Evolutionary conservation across 2,329 filamentous ascomycete genomes (phyloP), one percentile per base, ranked within the genome.

Genomic region (Triangularia setosa): DNA sequence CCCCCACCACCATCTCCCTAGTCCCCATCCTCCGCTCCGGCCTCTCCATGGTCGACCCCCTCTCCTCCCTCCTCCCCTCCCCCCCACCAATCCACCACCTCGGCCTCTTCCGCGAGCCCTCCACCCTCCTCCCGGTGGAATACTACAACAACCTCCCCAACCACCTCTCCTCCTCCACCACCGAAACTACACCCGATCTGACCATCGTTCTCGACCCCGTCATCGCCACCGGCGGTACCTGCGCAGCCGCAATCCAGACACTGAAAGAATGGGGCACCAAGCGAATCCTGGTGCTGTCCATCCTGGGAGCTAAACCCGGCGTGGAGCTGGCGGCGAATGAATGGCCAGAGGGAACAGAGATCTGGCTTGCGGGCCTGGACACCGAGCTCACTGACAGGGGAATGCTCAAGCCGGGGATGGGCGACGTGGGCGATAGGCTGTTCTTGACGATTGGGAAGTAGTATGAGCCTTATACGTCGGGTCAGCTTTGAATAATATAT

Each of bases 81-180:
- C 85, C 92, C 14, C 90, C 94, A 30, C 89, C 93, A 6, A 86
- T 97, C 68, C 93, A 98, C 80, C 94, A 98, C 76, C 89, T 98
- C 7, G 94, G 95, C 69, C 89, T 98, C 73, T 98, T 94, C 83
- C 92, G 93, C 74, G 93, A 97, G 76, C 92, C 90, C 65, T 87
- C 87, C 63, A 94, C 91, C 54, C 88, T 97, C 63, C 87, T 92
- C 72, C 92, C 93, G 2, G 93, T 97, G 64, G 93, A 97, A 79
- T 97, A 97, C 84, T 97, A 97, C 85, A 97, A 97, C 83, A 97
- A 97, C 78, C 88, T 97, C 21, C 93, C 93, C 35, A 89, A 91
- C 78, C 90, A 92, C 78, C 75, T 81, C 7, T 18, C 62, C 44
- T 67, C 74, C 58, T 69, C 77, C 28, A 66, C 73, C 54, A 69